Evolutionary conservation across 768 basidiomycete genomes (phyloP).

Genomic region (Trametes villosa): DNA sequence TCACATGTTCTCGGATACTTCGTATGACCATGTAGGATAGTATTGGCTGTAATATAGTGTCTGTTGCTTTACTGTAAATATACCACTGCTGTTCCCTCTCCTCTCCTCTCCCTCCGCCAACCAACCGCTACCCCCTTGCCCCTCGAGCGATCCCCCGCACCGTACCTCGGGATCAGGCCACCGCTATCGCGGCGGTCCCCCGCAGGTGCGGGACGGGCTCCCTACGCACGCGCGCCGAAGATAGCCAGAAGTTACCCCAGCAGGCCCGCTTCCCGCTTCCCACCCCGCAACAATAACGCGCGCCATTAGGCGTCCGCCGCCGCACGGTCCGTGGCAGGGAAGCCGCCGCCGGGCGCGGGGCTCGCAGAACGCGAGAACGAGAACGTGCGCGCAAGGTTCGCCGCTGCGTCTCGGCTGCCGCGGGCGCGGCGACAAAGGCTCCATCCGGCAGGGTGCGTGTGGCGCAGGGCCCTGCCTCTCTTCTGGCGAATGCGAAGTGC

Average conservation of each 20-base stretch:
- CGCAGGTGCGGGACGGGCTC: slow-evolving; percentile 8
- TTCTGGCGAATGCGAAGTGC: background rate
- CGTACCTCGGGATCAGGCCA: background rate
- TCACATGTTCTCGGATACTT: slow-evolving; percentile 26
- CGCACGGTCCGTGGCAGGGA: background rate
- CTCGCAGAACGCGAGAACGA: background rate
- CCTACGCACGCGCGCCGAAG: slow-evolving; percentile 18
- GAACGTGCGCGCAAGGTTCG: no score
- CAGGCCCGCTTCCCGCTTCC: background rate
- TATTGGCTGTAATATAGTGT: slow-evolving; percentile 26
- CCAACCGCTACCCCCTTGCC: background rate
- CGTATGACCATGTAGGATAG: slow-evolving; percentile 27
- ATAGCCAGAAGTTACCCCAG: slow-evolving; percentile 25
- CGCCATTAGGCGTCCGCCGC: slow-evolving; percentile 2
- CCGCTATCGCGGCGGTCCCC: background rate
- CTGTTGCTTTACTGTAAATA: slow-evolving; percentile 24
- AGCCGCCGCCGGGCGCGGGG: background rate
- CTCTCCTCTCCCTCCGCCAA: background rate
- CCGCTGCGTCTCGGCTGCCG: background rate
- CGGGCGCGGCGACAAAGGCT: background rate
- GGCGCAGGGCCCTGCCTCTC: background rate
- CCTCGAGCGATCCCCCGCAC: background rate
- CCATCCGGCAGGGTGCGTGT: background rate
- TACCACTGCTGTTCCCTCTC: slow-evolving; percentile 8
- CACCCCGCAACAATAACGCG: background rate